Percentiles rank a stretch among this genome's conserved stretches.
Evolutionary conservation across 2,329 filamentous ascomycete genomes (phyloP).

Genomic region (Alternaria conjuncta): DNA sequence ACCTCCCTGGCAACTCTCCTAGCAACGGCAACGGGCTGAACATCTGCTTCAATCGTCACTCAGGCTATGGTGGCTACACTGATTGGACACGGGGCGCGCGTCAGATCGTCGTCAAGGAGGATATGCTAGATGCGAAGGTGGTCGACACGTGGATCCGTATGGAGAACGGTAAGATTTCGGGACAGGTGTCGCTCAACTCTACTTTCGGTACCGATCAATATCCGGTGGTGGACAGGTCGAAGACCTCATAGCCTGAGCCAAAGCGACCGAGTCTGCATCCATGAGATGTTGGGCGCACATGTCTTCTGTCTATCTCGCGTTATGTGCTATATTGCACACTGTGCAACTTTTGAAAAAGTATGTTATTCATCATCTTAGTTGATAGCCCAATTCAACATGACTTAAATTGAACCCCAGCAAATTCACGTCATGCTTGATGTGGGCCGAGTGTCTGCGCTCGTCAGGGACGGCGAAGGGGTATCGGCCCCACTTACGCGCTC

Average conservation of each 20-base stretch:
- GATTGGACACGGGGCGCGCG: constrained; percentile 67
- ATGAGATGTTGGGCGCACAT: not conserved
- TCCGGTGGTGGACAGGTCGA: constrained; percentile 32
- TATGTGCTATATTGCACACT: not conserved
- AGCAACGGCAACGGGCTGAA: constrained; percentile 53
- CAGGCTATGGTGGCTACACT: constrained; percentile 74
- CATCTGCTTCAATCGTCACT: constrained; percentile 68
- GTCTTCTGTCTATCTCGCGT: not conserved
- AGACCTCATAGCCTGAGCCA: constrained; percentile 12
- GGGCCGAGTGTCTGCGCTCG: not conserved
- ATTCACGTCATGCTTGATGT: not conserved
- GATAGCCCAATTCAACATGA: not conserved
- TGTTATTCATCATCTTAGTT: not conserved
- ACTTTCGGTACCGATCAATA: constrained; percentile 67
- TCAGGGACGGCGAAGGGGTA: not conserved
- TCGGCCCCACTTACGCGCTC: not conserved
- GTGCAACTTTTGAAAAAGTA: not conserved
- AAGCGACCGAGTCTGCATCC: not conserved
- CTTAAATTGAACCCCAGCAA: not conserved
- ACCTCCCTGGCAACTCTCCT: constrained; percentile 37
- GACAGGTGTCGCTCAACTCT: constrained; percentile 62
- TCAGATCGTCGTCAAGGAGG: constrained; percentile 59
- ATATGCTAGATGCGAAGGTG: constrained; percentile 48
- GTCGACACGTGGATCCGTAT: constrained; percentile 68
- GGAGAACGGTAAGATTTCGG: constrained; percentile 62